Percentiles rank a stretch among this genome's conserved stretches.
These are phyloP conservation scores for Clathrospora elynae DNA, from an alignment of 2,329 filamentous ascomycete species.

Conservation along the genomic window DNA sequence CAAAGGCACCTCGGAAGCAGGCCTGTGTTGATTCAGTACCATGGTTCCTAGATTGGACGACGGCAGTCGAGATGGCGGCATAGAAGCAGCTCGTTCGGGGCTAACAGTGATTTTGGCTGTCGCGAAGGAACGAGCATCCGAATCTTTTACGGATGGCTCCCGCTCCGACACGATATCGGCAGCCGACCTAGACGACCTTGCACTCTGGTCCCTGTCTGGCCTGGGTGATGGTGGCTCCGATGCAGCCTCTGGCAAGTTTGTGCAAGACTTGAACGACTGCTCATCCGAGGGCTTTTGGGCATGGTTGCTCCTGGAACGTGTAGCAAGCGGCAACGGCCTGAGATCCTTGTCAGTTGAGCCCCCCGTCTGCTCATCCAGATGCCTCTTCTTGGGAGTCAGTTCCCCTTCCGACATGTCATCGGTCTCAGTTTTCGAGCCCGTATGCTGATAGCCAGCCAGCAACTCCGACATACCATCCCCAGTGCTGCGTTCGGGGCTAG, in stretches of 20 bases:
- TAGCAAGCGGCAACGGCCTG: conserved; percentile 4
- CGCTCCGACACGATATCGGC: conserved; percentile 16
- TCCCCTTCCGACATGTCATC: conserved; percentile 4
- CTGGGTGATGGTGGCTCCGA: conserved; percentile 1
- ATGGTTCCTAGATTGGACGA: conserved; percentile 8
- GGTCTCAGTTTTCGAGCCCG: conserved; percentile 28
- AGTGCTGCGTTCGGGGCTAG: conserved; percentile 24
- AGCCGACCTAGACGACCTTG: conserved; percentile 22
- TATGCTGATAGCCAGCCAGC: conserved; percentile 39
- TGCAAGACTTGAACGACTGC: conserved; percentile 44
- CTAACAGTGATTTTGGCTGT: conserved; percentile 27
- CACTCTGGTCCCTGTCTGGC: conserved; percentile 7
- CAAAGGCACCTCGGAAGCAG: conserved; percentile 19
- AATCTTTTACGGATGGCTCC: conserved; percentile 22
- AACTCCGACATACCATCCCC: conserved; percentile 44
- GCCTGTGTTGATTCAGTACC: conserved; percentile 11
- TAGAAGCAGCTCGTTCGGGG: conserved; percentile 26
- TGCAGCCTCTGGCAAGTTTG: conserved; percentile 23
- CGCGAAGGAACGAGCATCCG: conserved; percentile 31
- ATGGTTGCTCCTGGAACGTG: conserved; percentile 25
- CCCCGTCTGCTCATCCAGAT: conserved; percentile 11
- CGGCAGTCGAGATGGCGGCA: conserved; percentile 22
- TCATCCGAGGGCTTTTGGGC: conserved; percentile 39
- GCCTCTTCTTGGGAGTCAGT: not conserved
- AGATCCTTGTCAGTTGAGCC: conserved; percentile 5